phyloP scores from a whole-genome alignment of 1,139 yeast species.

The Candida tunisiensis region DNA sequence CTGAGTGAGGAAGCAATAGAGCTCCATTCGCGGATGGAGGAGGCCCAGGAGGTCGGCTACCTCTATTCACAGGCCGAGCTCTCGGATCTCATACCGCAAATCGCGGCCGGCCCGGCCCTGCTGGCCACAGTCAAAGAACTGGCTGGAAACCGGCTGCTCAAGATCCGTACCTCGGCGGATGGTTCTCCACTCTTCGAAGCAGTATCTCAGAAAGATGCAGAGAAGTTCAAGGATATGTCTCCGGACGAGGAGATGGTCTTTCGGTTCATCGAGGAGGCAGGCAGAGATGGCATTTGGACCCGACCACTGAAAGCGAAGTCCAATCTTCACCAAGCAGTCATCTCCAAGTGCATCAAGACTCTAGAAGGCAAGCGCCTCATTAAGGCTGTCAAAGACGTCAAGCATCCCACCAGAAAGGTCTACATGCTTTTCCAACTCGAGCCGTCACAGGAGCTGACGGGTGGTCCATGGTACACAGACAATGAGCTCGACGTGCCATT shows the following conservation, averaged over 20 bases:
- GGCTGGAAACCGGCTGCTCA: constrained; percentile 23
- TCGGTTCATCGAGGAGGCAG: constrained; percentile 80
- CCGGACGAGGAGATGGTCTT: constrained; percentile 88
- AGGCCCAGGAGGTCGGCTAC: constrained; percentile 20
- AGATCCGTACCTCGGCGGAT: constrained; percentile 51
- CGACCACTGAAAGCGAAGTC: constrained; percentile 84
- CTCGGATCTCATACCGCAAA: constrained; percentile 15
- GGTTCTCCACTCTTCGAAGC: constrained; percentile 61
- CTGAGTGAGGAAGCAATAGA: constrained; percentile 30
- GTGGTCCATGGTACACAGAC: constrained; percentile 99
- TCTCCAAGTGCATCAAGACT: constrained; percentile 66
- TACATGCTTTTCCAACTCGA: constrained; percentile 88
- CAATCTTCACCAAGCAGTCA: constrained; percentile 85
- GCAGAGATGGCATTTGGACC: constrained; percentile 90
- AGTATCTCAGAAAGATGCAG: constrained; percentile 20
- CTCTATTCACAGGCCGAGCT: constrained; percentile 46
- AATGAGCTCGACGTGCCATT: constrained; percentile 89
- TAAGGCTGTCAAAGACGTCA: constrained; percentile 82
- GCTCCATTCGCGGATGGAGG: constrained; percentile 45
- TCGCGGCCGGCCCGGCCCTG: background rate
- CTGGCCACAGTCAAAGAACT: background rate
- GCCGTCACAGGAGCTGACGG: constrained; percentile 91
- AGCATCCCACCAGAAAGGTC: constrained; percentile 90
- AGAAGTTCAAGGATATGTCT: constrained; percentile 44
- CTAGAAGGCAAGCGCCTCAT: constrained; percentile 74